Evolutionary conservation across 2,329 filamentous ascomycete species (phyloP).

Genomic region (Decorospora gaudefroyi): DNA sequence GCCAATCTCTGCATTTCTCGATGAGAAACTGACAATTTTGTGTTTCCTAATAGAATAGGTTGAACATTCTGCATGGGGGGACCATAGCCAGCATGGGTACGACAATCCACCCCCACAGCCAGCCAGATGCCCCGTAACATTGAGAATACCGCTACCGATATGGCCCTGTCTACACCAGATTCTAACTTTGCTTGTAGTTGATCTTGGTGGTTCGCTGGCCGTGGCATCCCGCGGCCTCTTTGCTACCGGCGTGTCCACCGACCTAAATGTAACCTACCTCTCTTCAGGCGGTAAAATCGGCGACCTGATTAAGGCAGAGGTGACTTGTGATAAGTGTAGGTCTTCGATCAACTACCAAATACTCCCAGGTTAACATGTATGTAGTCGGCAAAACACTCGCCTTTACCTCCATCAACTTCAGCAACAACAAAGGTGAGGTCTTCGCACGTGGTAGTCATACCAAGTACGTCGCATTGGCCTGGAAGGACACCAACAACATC

Average conservation of each 20-base stretch:
- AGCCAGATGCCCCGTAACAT: too few relatives aligned
- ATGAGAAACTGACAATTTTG: neutral
- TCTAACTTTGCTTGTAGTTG: conserved; percentile 51
- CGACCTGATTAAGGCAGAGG: conserved; percentile 63
- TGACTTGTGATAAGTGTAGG: conserved; percentile 67
- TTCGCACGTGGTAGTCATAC: conserved; percentile 70
- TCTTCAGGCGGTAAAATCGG: conserved; percentile 66
- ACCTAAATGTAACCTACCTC: conserved; percentile 69
- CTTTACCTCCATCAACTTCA: conserved; percentile 66
- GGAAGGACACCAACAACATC: conserved; percentile 66
- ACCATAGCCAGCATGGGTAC: conserved; percentile 73
- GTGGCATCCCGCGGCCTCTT: conserved; percentile 68
- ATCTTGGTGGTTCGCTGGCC: conserved; percentile 68
- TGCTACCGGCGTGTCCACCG: conserved; percentile 68
- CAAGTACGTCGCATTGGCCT: conserved; percentile 65
- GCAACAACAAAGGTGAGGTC: conserved; percentile 61
- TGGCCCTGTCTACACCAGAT: neutral
- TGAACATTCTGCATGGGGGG: conserved; percentile 76
- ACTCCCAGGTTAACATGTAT: neutral
- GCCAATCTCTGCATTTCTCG: neutral
- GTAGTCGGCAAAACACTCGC: conserved; percentile 68
- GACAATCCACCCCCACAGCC: neutral
- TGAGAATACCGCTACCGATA: too few relatives aligned
- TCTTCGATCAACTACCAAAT: neutral
- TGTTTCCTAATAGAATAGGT: conserved; percentile 79